Evolutionary conservation across 371 early-diverging fungal species (phyloP), one percentile per base, ranked within the genome.

Genomic region (Dinochytrium kinnereticum): DNA sequence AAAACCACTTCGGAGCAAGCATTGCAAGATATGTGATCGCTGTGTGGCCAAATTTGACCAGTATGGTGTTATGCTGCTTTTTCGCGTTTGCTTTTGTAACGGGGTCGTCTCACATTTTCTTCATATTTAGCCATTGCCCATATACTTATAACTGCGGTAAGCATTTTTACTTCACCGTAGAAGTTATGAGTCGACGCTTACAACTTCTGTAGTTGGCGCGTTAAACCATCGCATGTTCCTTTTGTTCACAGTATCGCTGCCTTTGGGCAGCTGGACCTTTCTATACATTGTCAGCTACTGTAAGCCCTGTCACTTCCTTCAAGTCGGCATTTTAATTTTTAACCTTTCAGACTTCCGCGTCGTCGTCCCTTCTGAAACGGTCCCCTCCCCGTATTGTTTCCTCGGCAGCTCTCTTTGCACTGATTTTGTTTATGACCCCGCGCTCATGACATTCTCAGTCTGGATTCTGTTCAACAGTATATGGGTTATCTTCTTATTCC

Each of bases 11-110:
- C 86, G 99, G 36, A 95, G 97, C 24, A 99, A 99, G 83, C 99
- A 99, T 75, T 99, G 99, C 84, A 92, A 91, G 71, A 84, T 92
- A 40, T 99, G 99, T 79, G 90, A 96, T 75, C 90, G 94, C 61
- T 99, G 99, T 81, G 96, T 99, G 1, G 94, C 95, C n/a, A 90
- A 90, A 69, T 98, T 99, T 87, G 99, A 99, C 76, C 99, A 99
- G 90, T 90, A 88, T 83, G 87, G n/a, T n/a, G n/a, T n/a, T n/a
- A n/a, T n/a, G n/a, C n/a, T n/a, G n/a, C n/a, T n/a, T 83, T 2
- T 69, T 28, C 49, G 7, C n/a, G 33, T 64, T 36, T 36, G 24
- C 44, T 39, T 24, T 17, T 57, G 10, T 31, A 13, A 64, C 64
- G 7, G 30, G 61, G 0, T 31, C 19, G 7, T 2, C 21, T 34